Percentiles rank a stretch among this genome's conserved stretches.
Evolutionary conservation across 192 early-diverging fungal genomes (phyloP).

Genomic region (Cladochytrium replicatum): DNA sequence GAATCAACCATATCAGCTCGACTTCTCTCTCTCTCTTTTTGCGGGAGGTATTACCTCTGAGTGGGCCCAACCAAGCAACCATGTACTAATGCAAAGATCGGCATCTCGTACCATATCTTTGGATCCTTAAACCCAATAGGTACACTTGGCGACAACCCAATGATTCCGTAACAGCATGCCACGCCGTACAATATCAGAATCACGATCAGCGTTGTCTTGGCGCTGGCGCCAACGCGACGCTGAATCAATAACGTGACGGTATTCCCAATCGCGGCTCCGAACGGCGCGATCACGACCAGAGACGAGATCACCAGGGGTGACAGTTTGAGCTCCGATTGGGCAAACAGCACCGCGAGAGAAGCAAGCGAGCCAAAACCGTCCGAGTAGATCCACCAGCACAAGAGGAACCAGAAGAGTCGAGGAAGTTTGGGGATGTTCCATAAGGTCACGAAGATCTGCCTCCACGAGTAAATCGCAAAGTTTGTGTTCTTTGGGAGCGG

Average conservation of each 20-base stretch:
- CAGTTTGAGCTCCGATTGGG: conserved; percentile 41
- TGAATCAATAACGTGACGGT: conserved; percentile 46
- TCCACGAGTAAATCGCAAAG: too few relatives aligned
- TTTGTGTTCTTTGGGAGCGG: too few relatives aligned
- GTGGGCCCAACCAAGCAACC: conserved; percentile 60
- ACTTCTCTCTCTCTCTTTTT: conserved; percentile 17
- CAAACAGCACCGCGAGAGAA: conserved; percentile 45
- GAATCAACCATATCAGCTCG: conserved; percentile 4
- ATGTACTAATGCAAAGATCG: conserved; percentile 41
- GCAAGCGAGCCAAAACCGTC: conserved; percentile 53
- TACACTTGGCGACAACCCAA: conserved; percentile 53
- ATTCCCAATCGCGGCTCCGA: conserved; percentile 44
- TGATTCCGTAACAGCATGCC: conserved; percentile 51
- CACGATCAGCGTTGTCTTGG: conserved; percentile 44
- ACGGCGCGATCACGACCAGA: conserved; percentile 46
- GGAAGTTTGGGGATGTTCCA: conserved; percentile 35
- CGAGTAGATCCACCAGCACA: conserved; percentile 62
- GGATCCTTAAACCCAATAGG: conserved; percentile 35
- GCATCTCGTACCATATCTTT: conserved; percentile 42
- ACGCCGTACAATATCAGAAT: conserved; percentile 36
- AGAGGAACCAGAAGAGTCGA: conserved; percentile 51
- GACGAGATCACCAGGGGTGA: conserved; percentile 36
- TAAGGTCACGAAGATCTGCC: conserved; percentile 24
- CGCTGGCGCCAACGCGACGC: conserved; percentile 27
- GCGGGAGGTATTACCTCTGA: too few relatives aligned